Percentiles rank a stretch among this genome's conserved stretches.
Evolutionary conservation across 192 early-diverging fungal genomes (phyloP).

Genomic region (Rhizoclosmatium globosum): DNA sequence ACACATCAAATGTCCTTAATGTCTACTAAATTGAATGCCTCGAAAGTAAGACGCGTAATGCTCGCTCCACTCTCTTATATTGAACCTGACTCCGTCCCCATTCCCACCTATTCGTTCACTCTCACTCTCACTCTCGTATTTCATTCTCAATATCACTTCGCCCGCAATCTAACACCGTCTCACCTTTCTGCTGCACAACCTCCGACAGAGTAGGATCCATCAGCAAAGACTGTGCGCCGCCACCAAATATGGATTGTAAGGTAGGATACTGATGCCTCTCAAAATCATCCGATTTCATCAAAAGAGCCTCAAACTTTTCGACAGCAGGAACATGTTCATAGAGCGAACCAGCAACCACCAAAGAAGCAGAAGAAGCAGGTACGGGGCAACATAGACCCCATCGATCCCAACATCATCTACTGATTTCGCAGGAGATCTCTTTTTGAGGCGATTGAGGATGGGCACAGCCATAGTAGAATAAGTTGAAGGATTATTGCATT

Average conservation of each 20-base stretch:
- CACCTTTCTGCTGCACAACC: not conserved
- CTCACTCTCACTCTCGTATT: too few relatives aligned
- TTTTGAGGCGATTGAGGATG: constrained; percentile 62
- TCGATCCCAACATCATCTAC: constrained; percentile 69
- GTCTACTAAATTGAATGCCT: not conserved
- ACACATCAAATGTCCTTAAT: not conserved
- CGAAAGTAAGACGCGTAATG: not conserved
- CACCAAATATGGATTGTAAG: too few relatives aligned
- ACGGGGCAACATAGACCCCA: constrained; percentile 61
- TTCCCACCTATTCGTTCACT: too few relatives aligned
- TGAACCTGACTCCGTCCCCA: too few relatives aligned
- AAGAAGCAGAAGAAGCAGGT: not conserved
- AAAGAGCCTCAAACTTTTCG: constrained; percentile 1
- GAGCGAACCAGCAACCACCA: not conserved
- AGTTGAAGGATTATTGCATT: constrained; percentile 48
- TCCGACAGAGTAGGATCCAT: too few relatives aligned
- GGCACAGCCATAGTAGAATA: constrained; percentile 53
- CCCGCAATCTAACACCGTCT: too few relatives aligned
- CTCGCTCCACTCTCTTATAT: not conserved
- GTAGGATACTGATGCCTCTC: not conserved
- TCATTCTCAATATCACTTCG: too few relatives aligned
- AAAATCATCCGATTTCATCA: not conserved
- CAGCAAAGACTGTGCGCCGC: not conserved
- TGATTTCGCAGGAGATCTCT: constrained; percentile 54
- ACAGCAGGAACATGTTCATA: not conserved